phyloP scores from a whole-genome alignment of 2,329 filamentous ascomycete genomes.

The Calycina herbarum region DNA sequence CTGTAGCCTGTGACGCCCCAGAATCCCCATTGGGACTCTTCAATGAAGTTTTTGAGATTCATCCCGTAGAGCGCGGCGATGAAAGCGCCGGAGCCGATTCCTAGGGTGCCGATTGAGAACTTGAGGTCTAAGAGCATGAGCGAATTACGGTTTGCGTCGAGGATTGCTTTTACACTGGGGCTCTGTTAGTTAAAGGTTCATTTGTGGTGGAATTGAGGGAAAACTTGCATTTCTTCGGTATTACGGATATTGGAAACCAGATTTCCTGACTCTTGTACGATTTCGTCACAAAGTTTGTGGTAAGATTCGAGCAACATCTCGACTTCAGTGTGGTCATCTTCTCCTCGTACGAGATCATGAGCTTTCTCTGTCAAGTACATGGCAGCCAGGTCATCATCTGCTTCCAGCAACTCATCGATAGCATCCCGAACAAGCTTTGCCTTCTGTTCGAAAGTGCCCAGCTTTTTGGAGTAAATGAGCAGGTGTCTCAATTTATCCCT shows the following conservation, averaged over 20 bases:
- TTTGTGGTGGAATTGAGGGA: not conserved
- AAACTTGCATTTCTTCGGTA: conserved; percentile 90
- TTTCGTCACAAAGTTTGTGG: conserved; percentile 96
- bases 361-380: conserved; percentile 96
- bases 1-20: conserved; percentile 70
- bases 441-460: conserved; percentile 97
- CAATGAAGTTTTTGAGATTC: conserved; percentile 98
- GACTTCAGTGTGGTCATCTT: conserved; percentile 92
- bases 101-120: conserved; percentile 91
- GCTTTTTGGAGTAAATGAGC: conserved; percentile 89
- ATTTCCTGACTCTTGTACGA: conserved; percentile 92
- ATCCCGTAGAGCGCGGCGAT: conserved; percentile 99
- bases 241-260: conserved; percentile 93
- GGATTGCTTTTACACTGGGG: conserved; percentile 83
- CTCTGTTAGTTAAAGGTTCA: conserved; percentile 24
- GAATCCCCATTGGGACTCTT: conserved; percentile 89
- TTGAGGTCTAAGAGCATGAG: conserved; percentile 97
- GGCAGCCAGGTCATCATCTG: conserved; percentile 87
- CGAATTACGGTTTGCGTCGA: conserved; percentile 96
- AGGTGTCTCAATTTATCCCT: conserved; percentile 88
- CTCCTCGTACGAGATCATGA: conserved; percentile 68
- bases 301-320: conserved; percentile 97
- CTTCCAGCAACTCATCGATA: conserved; percentile 92
- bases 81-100: conserved; percentile 92
- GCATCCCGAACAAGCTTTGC: conserved; percentile 90